phyloP scores from a whole-genome alignment of 1,139 yeast genomes.

The Pichia inconspicua region DNA sequence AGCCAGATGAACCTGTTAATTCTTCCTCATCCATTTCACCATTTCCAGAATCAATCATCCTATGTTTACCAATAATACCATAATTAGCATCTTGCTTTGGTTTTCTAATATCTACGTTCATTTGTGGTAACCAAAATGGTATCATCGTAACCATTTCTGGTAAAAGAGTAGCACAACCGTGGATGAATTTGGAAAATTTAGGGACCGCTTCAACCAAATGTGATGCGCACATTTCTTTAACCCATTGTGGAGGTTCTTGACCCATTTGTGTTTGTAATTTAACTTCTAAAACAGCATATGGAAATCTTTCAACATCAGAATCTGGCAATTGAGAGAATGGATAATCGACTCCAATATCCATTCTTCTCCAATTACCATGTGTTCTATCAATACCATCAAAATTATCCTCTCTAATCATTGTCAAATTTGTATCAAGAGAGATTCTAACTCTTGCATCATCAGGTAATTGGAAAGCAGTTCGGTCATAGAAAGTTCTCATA shows the following conservation, averaged over 20 bases:
- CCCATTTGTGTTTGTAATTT: conserved; percentile 96
- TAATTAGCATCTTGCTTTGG: conserved; percentile 62
- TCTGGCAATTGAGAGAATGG: conserved; percentile 84
- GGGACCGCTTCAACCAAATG: conserved; percentile 98
- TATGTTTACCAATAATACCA: conserved; percentile 40
- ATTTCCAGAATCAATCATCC: conserved; percentile 25
- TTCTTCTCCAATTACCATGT: conserved; percentile 91
- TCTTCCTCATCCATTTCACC: conserved; percentile 45
- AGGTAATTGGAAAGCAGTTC: conserved; percentile 97
- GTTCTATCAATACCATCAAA: conserved; percentile 92
- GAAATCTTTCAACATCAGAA: conserved; percentile 82
- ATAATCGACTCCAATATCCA: conserved; percentile 95
- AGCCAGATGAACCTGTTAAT: conserved; percentile 31
- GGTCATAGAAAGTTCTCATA: conserved; percentile 88
- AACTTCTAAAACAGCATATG: conserved; percentile 95
- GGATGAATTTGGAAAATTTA: conserved; percentile 92
- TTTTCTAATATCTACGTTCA: conserved; percentile 90
- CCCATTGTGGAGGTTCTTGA: conserved; percentile 98
- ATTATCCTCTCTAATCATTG: conserved; percentile 95
- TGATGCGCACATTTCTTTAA: conserved; percentile 79
- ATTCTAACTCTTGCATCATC: conserved; percentile 99
- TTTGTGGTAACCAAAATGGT: conserved; percentile 98
- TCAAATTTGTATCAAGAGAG: conserved; percentile 88
- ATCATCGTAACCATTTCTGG: conserved; percentile 76
- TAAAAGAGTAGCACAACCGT: conserved; percentile 83